Percentiles rank a stretch among this genome's conserved stretches.
Evolutionary conservation across 441 rosid genomes (phyloP).

Genomic region (Caryocar brasiliense): DNA sequence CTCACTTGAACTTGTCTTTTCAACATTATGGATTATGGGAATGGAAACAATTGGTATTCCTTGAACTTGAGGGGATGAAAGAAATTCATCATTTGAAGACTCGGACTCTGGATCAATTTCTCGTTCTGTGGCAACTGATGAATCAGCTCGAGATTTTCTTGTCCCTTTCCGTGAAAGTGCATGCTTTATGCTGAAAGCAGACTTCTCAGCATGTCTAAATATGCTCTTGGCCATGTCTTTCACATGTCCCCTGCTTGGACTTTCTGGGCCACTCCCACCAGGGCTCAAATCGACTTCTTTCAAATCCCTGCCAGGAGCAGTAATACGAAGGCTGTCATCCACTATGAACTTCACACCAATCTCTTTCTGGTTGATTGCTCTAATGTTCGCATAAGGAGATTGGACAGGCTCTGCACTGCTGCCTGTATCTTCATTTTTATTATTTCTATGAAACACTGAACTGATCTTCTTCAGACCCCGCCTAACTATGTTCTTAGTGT

Average conservation of each 20-base stretch:
- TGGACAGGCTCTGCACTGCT: conserved; percentile 26
- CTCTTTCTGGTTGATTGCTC: conserved; percentile 34
- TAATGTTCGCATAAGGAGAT: conserved; percentile 48
- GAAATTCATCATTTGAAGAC: conserved; percentile 39
- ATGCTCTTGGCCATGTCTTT: conserved; percentile 58
- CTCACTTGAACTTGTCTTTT: conserved; percentile 8
- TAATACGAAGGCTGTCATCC: conserved; percentile 32
- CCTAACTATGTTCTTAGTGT: conserved; percentile 18
- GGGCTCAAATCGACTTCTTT: conserved; percentile 27
- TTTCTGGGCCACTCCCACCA: conserved; percentile 32
- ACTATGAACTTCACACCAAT: conserved; percentile 36
- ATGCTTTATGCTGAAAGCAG: conserved; percentile 50
- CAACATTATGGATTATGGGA: conserved; percentile 12
- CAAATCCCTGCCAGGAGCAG: conserved; percentile 25
- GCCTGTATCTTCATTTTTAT: conserved; percentile 35
- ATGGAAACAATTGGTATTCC: conserved; percentile 17
- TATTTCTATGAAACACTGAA: conserved; percentile 45
- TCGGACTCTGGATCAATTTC: conserved; percentile 28
- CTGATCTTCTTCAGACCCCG: conserved; percentile 44
- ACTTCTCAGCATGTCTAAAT: conserved; percentile 55
- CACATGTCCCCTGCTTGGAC: conserved; percentile 38
- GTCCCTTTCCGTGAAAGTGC: conserved; percentile 63
- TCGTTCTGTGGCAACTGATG: conserved; percentile 13
- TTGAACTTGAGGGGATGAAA: conserved; percentile 15
- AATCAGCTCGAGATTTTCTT: conserved; percentile 16